Evolutionary conservation across 805 yeast species (phyloP), one percentile per base, ranked within the genome.

Genomic region (Spencermartinsiella europaea): DNA sequence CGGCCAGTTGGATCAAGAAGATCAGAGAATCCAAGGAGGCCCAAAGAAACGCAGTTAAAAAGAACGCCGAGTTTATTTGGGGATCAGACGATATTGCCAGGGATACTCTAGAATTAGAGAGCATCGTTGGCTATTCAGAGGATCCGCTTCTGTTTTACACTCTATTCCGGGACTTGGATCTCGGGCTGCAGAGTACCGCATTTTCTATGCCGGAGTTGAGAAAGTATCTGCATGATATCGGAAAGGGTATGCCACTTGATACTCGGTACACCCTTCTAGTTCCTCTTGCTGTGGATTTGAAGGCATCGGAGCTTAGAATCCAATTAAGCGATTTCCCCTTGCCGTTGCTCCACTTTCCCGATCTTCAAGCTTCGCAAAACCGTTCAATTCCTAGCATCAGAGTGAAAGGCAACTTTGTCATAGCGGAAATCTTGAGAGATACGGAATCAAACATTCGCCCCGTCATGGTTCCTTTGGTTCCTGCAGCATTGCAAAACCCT

Each of bases 291-390:
- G 37, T 84, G 12, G 77, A 81, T 45, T 67, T 85, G 42, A 70
- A 67, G 14, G 68, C 85, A 34, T 66, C 68, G 2, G 95, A 87
- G 56, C 60, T 81, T 10, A 67, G 93, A 49, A 73, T 80, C 56
- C 91, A 85, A 60, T 55, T 90, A 49, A 70, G 93, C 45, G 98
- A 90, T 58, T 88, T 84, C 59, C 97, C 97, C 0, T 58, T 91
- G 14, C 97, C 98, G 0, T 66, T 90, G 42, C 62, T 86, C 5
- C 80, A 80, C 52, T 77, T 90, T 51, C 96, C 96, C 0, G 65
- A 70, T 12, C 67, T 71, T 10, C 65, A 67, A 2, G 53, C 69
- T 39, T 43, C 52, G 48, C 72, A 54, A 60, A 69, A 44, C 48
- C 70, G n/a, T 45, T 38, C 44, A 10, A 27, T 42, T 12, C 40